Base-by-base conservation (phyloP, 768 basidiomycete genomes). In the Asterophora parasitica region DNA sequence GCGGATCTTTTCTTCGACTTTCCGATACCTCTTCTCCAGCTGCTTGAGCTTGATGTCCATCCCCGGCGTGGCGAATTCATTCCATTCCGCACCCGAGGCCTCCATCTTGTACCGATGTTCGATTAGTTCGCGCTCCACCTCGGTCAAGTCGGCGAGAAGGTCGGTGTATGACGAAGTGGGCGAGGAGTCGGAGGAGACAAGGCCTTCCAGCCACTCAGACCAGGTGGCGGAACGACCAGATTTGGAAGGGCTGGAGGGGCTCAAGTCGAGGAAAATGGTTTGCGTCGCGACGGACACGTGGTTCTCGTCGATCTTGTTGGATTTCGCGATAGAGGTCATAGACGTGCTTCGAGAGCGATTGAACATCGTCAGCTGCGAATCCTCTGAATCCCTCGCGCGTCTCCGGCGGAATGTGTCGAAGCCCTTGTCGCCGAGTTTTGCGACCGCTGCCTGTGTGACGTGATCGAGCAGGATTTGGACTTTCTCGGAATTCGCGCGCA, bases 381-480 rank as follows among this genome's bases (percentile, higher is more conserved):
- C 83, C 58, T 78, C 76, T n/a, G 85, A 86, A 40, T 78, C 82
- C 45, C 82, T 74, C 11, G 76, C 71, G 1, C 69, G 66, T 33
- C 72, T 69, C 34, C 53, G 56, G 49, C 19, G 50, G 54, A 30
- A 49, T 6, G 71, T 54, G 20, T 60, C 54, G 20, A 75, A 60
- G 10, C 71, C 71, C 3, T 64, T 63, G 16, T 61, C 49, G 6
- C 59, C 57, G 27, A 78, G 51, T n/a, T 72, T 73, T n/a, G 68
- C 70, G 40, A 74, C 69, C 28, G 78, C 71, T 5, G 72, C 69
- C 17, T 66, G 62, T 9, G 69, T 67, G 27, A 78, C 71, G 0
- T 61, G 62, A 23, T 75, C 73, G 47, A 79, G 65, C 26, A 79
- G 61, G 7, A 59, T 58, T 43, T 74, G 68, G 28, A 76, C 69